A percentile compares a stretch with the other conserved stretches of the same genome.
phyloP scores from a whole-genome alignment of 169 alveolate species.

The Plasmodium chabaudi region DNA sequence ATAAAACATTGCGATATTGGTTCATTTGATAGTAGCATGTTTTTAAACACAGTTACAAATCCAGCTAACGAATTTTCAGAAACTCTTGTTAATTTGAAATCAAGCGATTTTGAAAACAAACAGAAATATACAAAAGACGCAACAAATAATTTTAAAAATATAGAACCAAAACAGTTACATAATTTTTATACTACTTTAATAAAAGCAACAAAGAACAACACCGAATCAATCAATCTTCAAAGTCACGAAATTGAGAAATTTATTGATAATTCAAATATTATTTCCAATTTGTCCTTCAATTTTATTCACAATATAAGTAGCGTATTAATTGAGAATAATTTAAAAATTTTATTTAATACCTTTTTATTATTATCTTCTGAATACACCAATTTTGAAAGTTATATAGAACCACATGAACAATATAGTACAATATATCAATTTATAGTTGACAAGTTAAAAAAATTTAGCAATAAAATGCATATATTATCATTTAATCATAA shows the following conservation, averaged over 20 bases:
- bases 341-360: slow-evolving; percentile 40
- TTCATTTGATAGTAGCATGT: not conserved
- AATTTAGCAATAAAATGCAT: slow-evolving; percentile 24
- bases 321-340: slow-evolving; percentile 39
- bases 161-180: too few relatives aligned
- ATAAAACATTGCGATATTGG: not conserved
- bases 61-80: too few relatives aligned
- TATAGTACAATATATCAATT: slow-evolving; percentile 39
- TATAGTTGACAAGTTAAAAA: slow-evolving; percentile 35
- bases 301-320: slow-evolving; percentile 39
- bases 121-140: too few relatives aligned
- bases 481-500: slow-evolving; percentile 17
- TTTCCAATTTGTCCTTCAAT: slow-evolving; percentile 6
- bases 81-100: too few relatives aligned
- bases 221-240: not conserved
- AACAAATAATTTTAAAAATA: too few relatives aligned
- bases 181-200: not conserved
- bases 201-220: not conserved
- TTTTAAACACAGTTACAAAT: not conserved
- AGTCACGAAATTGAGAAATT: not conserved
- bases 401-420: slow-evolving; percentile 4
- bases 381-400: slow-evolving; percentile 27
- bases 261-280: not conserved
- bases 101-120: too few relatives aligned
- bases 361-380: slow-evolving; percentile 43